Conservation (phyloP, 768 basidiomycete genomes). For the Boletellus emodensis region DNA sequence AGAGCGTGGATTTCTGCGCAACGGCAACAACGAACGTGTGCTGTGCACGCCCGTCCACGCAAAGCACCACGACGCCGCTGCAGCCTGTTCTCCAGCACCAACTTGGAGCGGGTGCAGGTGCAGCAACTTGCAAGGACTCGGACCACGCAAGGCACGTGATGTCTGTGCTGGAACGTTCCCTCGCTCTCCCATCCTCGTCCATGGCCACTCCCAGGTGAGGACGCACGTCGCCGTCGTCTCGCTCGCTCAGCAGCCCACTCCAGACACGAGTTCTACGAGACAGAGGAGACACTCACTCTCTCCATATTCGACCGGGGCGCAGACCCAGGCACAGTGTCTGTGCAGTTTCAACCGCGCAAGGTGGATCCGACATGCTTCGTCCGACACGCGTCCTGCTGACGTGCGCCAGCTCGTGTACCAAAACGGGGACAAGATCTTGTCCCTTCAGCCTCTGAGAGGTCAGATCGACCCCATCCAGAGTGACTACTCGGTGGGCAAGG, state of each 20-base stretch:
- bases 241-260: neutral
- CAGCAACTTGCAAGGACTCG: no score
- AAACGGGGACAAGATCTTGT: slow-evolving; percentile 66
- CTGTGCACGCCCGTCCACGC: no score
- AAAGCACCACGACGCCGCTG: no score
- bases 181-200: neutral
- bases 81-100: no score
- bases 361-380: slow-evolving; percentile 33
- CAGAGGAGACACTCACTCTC: slow-evolving; percentile 67
- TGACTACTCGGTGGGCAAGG: slow-evolving; percentile 67
- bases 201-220: slow-evolving; percentile 31
- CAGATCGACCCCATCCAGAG: slow-evolving; percentile 66
- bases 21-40: neutral
- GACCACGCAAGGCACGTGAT: slow-evolving; percentile 21
- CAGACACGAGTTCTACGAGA: slow-evolving; percentile 88
- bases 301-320: slow-evolving; percentile 78
- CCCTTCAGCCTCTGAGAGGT: slow-evolving; percentile 77
- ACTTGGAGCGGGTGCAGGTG: no score
- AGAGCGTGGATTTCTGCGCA: neutral
- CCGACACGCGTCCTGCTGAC: slow-evolving; percentile 2
- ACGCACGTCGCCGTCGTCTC: neutral
- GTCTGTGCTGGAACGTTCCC: slow-evolving; percentile 25
- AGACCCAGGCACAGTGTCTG: slow-evolving; percentile 56
- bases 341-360: slow-evolving; percentile 63
- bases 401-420: slow-evolving; percentile 37